Percentiles rank a stretch among this genome's conserved stretches.
Conservation (phyloP, 140 eudicot species). For the Anethum foeniculum region DNA sequence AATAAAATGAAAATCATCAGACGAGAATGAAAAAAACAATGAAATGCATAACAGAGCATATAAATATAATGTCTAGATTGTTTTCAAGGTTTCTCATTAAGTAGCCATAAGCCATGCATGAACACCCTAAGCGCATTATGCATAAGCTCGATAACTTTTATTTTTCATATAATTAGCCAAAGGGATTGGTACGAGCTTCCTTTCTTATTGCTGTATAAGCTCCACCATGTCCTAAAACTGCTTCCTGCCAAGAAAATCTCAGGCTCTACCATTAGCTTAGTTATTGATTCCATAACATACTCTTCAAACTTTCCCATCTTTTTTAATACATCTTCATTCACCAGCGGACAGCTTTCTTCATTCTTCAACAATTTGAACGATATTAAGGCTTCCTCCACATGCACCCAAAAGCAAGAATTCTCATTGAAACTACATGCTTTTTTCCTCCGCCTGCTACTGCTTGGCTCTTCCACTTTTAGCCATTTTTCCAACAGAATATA, state of each 20-base stretch:
- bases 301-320: conserved; percentile 21
- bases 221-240: conserved; percentile 42
- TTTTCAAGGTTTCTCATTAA: not conserved
- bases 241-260: conserved; percentile 29
- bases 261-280: conserved; percentile 5
- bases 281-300: conserved; percentile 21
- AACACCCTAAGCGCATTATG: not conserved
- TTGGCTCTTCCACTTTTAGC: conserved; percentile 7
- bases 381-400: conserved; percentile 23
- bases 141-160: not conserved
- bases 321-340: not conserved
- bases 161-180: conserved; percentile 23
- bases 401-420: conserved; percentile 31
- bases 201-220: conserved; percentile 4
- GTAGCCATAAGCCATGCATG: not conserved
- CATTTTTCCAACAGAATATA: conserved; percentile 6
- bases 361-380: not conserved
- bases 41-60: too few species aligned
- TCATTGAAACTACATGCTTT: conserved; percentile 18
- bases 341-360: conserved; percentile 15
- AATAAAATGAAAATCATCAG: too few species aligned
- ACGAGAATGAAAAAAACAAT: too few species aligned
- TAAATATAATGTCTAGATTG: too few species aligned
- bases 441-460: not conserved
- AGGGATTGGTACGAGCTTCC: conserved; percentile 10